Evolutionary conservation across 2,329 filamentous ascomycete genomes (phyloP), one percentile per base, ranked within the genome.

Genomic region (Hortaea werneckii): DNA sequence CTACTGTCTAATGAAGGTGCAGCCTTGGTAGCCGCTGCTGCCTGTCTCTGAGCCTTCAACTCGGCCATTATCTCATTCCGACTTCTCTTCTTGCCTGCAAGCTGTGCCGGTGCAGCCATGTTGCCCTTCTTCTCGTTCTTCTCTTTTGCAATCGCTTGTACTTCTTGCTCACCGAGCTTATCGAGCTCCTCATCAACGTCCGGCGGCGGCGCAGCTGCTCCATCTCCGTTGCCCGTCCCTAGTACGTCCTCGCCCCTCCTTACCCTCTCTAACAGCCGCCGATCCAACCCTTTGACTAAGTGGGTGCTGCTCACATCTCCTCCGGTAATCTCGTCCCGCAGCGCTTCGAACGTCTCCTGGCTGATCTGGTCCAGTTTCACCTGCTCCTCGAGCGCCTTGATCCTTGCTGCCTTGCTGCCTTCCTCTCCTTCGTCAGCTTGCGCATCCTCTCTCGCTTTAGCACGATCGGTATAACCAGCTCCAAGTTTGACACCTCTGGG

Each of bases 201-300:
- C 6, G 49, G 43, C n/a, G 43, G 13, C 10, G 44, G 32, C 28
- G 50, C 51, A 2, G 58, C 57, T 1, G 50, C 56, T 43, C 63
- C 59, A 6, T 68, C 65, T 29, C 45, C 64, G 53, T 72, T 75
- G 45, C 45, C 41, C 45, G 52, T 61, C 56, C 51, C 74, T 70
- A 67, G 48, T 4, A 73, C 69, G 61, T 73, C 67, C 62, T 88
- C 85, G 37, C 84, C 85, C 45, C 74, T 76, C 49, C 76, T 76
- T 49, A 85, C 75, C 54, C 81, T 74, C 63, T 85, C 78, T 28
- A 89, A 69, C 9, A 96, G 70, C 63, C 85, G 84, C 62, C 87
- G 85, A 66, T 98, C 92, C 42, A 98, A 67, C 0, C 92, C 92
- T 62, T 95, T 96, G 41, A 96, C 83, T 53, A 95, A 67, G 72